A percentile compares a stretch with the other conserved stretches of the same genome.
Conservation (phyloP, 2,329 filamentous ascomycete species). For the Sarocladiaceae sp. region DNA sequence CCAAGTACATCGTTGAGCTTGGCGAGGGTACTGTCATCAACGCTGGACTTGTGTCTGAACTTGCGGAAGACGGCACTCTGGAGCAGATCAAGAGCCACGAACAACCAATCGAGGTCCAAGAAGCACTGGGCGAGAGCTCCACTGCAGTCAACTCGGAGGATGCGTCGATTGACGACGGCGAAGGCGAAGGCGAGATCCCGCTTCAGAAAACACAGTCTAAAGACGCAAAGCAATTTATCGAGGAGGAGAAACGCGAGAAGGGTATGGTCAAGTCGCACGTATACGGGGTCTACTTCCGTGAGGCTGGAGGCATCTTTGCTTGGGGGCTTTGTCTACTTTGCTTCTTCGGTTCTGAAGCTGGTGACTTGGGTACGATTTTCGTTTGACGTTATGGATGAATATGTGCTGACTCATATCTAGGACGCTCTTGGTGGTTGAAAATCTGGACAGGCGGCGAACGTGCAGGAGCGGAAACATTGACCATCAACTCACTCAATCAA, state of each 20-base stretch:
- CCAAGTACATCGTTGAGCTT: slow-evolving; percentile 71
- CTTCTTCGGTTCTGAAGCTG: slow-evolving; percentile 50
- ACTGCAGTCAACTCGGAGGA: slow-evolving; percentile 55
- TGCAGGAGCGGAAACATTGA: not conserved
- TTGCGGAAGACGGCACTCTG: slow-evolving; percentile 52
- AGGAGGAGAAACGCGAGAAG: slow-evolving; percentile 69
- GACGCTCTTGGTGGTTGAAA: slow-evolving; percentile 59
- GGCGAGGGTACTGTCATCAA: slow-evolving; percentile 63
- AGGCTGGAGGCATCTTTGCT: slow-evolving; percentile 59
- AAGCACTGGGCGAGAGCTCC: slow-evolving; percentile 35
- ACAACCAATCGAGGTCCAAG: slow-evolving; percentile 37
- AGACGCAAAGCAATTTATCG: slow-evolving; percentile 65
- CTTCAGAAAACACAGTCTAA: slow-evolving; percentile 49
- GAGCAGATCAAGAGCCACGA: slow-evolving; percentile 55
- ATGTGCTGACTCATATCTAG: no score
- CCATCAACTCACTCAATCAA: slow-evolving; percentile 23
- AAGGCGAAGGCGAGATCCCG: slow-evolving; percentile 32
- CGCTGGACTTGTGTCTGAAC: slow-evolving; percentile 61
- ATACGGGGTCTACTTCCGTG: slow-evolving; percentile 64
- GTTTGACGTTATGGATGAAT: not conserved
- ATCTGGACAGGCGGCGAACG: slow-evolving; percentile 52
- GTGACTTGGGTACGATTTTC: slow-evolving; percentile 46
- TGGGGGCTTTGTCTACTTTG: slow-evolving; percentile 53
- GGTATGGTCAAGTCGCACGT: slow-evolving; percentile 64
- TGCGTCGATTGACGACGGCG: slow-evolving; percentile 24